A percentile compares a stretch with the other conserved stretches of the same genome.
Evolutionary conservation across 768 basidiomycete species (phyloP).

Genomic region (Rhizopogon vinicolor): DNA sequence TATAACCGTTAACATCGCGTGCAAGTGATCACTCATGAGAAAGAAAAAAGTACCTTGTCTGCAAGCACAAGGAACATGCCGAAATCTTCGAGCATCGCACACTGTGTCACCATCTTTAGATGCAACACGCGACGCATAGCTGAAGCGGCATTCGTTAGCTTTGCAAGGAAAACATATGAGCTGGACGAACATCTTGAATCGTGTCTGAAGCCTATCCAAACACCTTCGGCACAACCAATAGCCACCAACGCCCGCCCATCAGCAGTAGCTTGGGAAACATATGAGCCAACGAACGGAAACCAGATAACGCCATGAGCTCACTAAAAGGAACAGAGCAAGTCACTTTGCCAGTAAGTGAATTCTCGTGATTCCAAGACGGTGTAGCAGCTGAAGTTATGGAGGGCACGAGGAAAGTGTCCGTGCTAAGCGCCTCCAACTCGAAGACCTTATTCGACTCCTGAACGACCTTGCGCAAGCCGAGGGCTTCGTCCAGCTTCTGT

Average conservation of each 20-base stretch:
- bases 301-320: conserved; percentile 19
- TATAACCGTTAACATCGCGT: background rate
- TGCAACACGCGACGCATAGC: conserved; percentile 93
- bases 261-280: conserved; percentile 52
- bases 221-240: conserved; percentile 92
- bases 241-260: conserved; percentile 87
- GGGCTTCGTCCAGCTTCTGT: conserved; percentile 82
- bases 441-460: conserved; percentile 95
- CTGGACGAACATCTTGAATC: conserved; percentile 70
- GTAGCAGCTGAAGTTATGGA: conserved; percentile 42
- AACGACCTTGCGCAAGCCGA: conserved; percentile 77
- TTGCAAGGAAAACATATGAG: background rate
- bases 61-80: conserved; percentile 94
- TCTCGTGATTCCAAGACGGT: conserved; percentile 66
- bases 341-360: conserved; percentile 74
- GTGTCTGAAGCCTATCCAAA: conserved; percentile 91
- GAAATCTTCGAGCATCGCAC: conserved; percentile 94
- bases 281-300: conserved; percentile 2
- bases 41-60: conserved; percentile 58
- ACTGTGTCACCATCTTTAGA: conserved; percentile 90
- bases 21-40: background rate
- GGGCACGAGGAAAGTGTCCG: conserved; percentile 83
- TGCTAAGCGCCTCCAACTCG: conserved; percentile 85
- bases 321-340: conserved; percentile 96
- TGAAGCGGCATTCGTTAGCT: conserved; percentile 25